Evolutionary conservation across 768 basidiomycete species (phyloP), one percentile per base, ranked within the genome.

Genomic region (Phlebiopsis flavidoalba): DNA sequence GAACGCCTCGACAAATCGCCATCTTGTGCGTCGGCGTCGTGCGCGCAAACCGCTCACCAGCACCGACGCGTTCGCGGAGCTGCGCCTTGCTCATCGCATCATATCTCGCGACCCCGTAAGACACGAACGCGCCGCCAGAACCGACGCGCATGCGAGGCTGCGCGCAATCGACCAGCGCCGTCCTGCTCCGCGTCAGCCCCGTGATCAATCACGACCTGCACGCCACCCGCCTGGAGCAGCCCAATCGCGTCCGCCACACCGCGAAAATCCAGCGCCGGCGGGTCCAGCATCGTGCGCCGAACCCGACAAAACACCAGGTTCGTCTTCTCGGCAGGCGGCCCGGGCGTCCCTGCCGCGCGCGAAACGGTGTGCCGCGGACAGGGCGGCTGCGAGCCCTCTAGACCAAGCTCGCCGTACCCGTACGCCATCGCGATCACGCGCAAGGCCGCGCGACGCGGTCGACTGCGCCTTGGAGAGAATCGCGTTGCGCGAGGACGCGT

Each of bases 161-260:
- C 84, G 81, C 37, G 94, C 96, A 60, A 97, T 96, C 53, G 91
- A 85, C n/a, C 36, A 95, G 69, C 2, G 96, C 95, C 0, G 95
- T 98, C n/a, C 58, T 87, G 81, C 72, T 95, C 93, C 37, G 94
- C 88, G 67, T 98, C 95, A 6, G n/a, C n/a, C 4, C 95, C 95
- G 0, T 96, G 98, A 70, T 98, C 97, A 95, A 98, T 98, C 48
- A 98, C 88, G n/a, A 98, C 87, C 67, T 95, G 93, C 53, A 98
- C 89, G 5, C 95, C 93, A 24, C 91, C 95, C 26, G 79, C 75
- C 68, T 95, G 91, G 37, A 98, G 77, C 31, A 90, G 75, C 43
- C 79, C 80, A 63, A 98, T 89, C 19, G 96, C 88, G 66, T 93
- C 91, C 3, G 91, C 88, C n/a, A 98, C 94, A 31, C 95, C 96